Evolutionary conservation across 1,284 basidiomycete genomes (phyloP), one percentile per base, ranked within the genome.

Genomic region (Xerocomus cyaneibrunnescens): DNA sequence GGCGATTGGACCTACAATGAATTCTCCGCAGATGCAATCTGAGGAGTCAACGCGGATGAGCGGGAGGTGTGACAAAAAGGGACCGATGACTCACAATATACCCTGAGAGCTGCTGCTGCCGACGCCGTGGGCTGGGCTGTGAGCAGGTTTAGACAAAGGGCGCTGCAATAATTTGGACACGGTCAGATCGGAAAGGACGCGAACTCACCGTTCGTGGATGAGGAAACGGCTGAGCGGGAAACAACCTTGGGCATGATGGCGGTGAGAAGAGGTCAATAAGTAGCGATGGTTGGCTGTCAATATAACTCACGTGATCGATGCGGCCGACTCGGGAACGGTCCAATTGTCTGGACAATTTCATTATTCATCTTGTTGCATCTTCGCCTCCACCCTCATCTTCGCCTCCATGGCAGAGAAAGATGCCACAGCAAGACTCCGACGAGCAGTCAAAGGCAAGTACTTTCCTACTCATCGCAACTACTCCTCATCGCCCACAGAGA

Each of bases 11-110:
- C 87, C 61, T 66, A 89, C 89, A 63, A 89, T 83, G 62, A 91
- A 91, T 70, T 91, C 88, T 63, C 88, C 89, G 68, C 89, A 91
- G 52, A 92, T 84, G 64, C 89, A 92, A 68, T 92, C 87, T 90
- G 62, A 59, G 43, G 52, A 50, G 54, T 43, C 49, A 55, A 47
- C 32, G 21, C 28, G 38, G 45, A 59, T 59, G 36, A 48, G 54
- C 51, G 44, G n/a, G 19, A 43, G 35, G 35, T 25, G 17, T 37
- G 21, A 27, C 25, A 27, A 37, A 41, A 45, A 51, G 31, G 46
- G 46, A 48, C 31, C 38, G 40, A 42, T 48, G 52, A 73, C 82
- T 67, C 67, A 89, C 88, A 92, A 66, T 92, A 92, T 44, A 90
- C 86, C 65, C 83, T 83, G 52, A 92, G 76, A 37, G 87, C 79